A percentile compares a stretch with the other conserved stretches of the same genome.
These are phyloP conservation scores for Trifolium pratense DNA, from an alignment of 306 rosid genomes.

Conservation along the genomic window DNA sequence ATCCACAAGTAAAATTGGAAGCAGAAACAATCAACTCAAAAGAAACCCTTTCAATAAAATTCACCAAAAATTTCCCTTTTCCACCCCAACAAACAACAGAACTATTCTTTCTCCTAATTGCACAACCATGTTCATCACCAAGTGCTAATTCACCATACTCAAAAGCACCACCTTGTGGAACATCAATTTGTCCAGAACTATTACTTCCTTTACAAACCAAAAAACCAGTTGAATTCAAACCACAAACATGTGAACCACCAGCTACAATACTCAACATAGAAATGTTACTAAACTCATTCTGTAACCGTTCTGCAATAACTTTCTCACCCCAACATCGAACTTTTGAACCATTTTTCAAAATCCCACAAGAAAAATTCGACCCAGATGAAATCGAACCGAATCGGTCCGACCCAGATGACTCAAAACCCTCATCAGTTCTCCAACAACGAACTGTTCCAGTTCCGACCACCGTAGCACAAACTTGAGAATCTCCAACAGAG, in stretches of 20 bases:
- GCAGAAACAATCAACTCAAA: slow-evolving; percentile 77
- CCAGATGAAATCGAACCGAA: slow-evolving; percentile 80
- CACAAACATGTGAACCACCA: slow-evolving; percentile 76
- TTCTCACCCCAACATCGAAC: slow-evolving; percentile 76
- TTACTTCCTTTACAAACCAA: slow-evolving; percentile 66
- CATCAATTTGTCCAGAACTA: slow-evolving; percentile 56
- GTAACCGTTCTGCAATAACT: slow-evolving; percentile 38
- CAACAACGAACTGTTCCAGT: slow-evolving; percentile 62
- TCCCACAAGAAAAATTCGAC: slow-evolving; percentile 79
- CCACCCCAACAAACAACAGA: slow-evolving; percentile 86
- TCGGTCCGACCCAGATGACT: slow-evolving; percentile 41
- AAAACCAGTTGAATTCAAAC: slow-evolving; percentile 64
- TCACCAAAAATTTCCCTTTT: slow-evolving; percentile 44
- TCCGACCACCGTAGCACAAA: slow-evolving; percentile 63
- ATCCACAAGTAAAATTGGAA: slow-evolving; percentile 78
- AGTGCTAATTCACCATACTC: slow-evolving; percentile 59
- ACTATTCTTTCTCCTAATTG: slow-evolving; percentile 51
- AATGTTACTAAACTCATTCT: slow-evolving; percentile 54
- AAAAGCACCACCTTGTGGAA: slow-evolving; percentile 51
- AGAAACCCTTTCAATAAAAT: slow-evolving; percentile 37
- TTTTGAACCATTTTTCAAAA: slow-evolving; percentile 25
- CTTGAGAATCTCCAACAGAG: slow-evolving; percentile 65
- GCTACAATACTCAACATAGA: slow-evolving; percentile 66
- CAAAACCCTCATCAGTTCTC: slow-evolving; percentile 42
- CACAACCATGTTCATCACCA: slow-evolving; percentile 78